Evolutionary conservation across 257 asterid genomes (phyloP), one percentile per base, ranked within the genome.

Genomic region (Gynochthodes officinalis): DNA sequence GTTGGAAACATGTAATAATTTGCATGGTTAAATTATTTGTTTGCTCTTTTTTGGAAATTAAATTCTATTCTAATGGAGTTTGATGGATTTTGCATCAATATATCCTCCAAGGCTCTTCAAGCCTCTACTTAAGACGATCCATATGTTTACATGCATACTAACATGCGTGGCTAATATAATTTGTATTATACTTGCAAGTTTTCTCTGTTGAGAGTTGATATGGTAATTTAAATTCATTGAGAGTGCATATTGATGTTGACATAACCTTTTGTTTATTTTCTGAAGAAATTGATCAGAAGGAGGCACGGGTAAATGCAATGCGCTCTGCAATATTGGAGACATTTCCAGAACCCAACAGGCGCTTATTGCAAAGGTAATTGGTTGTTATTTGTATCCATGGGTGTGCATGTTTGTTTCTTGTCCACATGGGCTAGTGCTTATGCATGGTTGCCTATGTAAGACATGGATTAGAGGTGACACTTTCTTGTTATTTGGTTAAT

Each of bases 331-430:
- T 92, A 77, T 79, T 79, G 75, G 98, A 92, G 86, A 86, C 97
- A 40, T 92, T 92, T 80, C 98, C 98, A 59, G 98, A 92, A 72
- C 98, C 98, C 73, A 95, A 90, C 71, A 84, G 91, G 74, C 96
- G 93, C 63, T 85, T 92, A 75, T 81, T 92, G 86, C 98, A 92
- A 80, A 92, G 98, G 98, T 91, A 89, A 35, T 43, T 52, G 33
- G 15, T 69, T 52, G 5, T 1, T 62, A 21, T 44, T 62, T 52
- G 75, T 37, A 30, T n/a, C 16, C 16, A 55, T 61, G 46, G 68
- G 25, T 7, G 21, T 80, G 42, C 62, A 60, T 75, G 76, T 42
- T 71, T 71, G 18, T 53, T 37, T 74, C 42, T 66, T 30, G 42
- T 66, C 19, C 23, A 27, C 52, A 50, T n/a, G 27, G 18, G 23